Base-by-base conservation (phyloP, 2,329 filamentous ascomycete species). In the Ilyonectria destructans region DNA sequence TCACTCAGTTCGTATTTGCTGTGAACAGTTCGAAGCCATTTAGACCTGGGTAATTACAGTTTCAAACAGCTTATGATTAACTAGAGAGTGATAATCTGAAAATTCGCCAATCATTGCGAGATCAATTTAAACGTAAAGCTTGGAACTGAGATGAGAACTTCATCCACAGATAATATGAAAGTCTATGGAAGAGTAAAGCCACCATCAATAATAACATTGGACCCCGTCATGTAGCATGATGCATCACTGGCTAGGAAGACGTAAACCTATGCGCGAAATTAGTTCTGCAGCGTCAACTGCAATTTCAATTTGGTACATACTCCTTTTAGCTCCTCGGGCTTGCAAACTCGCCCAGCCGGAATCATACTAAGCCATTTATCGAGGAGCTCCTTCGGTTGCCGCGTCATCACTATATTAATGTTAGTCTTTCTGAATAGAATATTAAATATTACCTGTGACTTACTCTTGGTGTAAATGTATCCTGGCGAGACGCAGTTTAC, bases 401-500 rank as follows among this genome's bases (percentile, higher is more conserved):
- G 56, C 5, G 60, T 68, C 29, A 68, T 52, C 58, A 66, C 63
- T 66, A 21, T 0, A 23, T 17, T 8, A 2, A 7, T 10, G 23
- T 64, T 13, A 65, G 37, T 35, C 3, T n/a, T 15, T 5, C 13
- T 40, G 6, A 51, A 23, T 7, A 23, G 5, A 26, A 9, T 19
- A n/a, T 3, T n/a, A 17, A 10, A 13, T 21, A 10, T 26, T 21
- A 9, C 21, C 13, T 5, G 15, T 15, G 15, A 19, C 61, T 33
- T 19, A 67, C 64, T 67, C 17, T 62, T 48, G 1, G 65, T 67
- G 17, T 67, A 29, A 5, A 67, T 33, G 4, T 55, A 67, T 29
- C 92, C 91, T 0, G 92, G 91, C 1, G 89, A 92, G 45, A 93
- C 82, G n/a, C 86, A 88, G 78, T 94, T 93, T 66, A 87, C 89